Conservation (phyloP, 768 basidiomycete genomes). For the Candolleomyces aberdarensis region DNA sequence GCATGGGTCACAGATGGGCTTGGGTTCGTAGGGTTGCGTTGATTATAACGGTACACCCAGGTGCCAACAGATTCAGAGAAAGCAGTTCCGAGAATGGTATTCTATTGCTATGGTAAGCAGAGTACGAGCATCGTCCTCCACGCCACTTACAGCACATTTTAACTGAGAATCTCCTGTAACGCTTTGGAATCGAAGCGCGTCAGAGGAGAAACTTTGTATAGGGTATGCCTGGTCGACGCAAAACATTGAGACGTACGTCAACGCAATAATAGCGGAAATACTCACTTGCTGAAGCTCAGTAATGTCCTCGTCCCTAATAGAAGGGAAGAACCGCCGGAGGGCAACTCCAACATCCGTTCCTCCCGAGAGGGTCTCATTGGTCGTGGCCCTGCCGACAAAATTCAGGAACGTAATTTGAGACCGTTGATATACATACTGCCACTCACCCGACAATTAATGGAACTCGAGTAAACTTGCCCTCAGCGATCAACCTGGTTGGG, state of each 20-base stretch:
- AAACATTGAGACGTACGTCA: neutral
- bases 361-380: slow-evolving; percentile 55
- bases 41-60: slow-evolving; percentile 62
- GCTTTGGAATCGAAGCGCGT: slow-evolving; percentile 39
- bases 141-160: slow-evolving; percentile 51
- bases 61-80: slow-evolving; percentile 32
- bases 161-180: slow-evolving; percentile 49
- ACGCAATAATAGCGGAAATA: neutral
- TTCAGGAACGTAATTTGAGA: neutral
- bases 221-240: slow-evolving; percentile 37
- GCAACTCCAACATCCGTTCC: slow-evolving; percentile 35
- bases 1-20: slow-evolving; percentile 42
- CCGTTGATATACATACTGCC: neutral
- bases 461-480: slow-evolving; percentile 45
- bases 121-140: neutral
- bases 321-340: slow-evolving; percentile 42
- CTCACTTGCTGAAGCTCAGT: slow-evolving; percentile 31
- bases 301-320: slow-evolving; percentile 36
- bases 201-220: slow-evolving; percentile 38
- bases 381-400: slow-evolving; percentile 38
- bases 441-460: slow-evolving; percentile 59
- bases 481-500: slow-evolving; percentile 44
- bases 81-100: slow-evolving; percentile 43
- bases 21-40: slow-evolving; percentile 42
- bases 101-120: slow-evolving; percentile 20